Conservation (phyloP, 176 grass and related monocot genomes). For the Ensete ventricosum region DNA sequence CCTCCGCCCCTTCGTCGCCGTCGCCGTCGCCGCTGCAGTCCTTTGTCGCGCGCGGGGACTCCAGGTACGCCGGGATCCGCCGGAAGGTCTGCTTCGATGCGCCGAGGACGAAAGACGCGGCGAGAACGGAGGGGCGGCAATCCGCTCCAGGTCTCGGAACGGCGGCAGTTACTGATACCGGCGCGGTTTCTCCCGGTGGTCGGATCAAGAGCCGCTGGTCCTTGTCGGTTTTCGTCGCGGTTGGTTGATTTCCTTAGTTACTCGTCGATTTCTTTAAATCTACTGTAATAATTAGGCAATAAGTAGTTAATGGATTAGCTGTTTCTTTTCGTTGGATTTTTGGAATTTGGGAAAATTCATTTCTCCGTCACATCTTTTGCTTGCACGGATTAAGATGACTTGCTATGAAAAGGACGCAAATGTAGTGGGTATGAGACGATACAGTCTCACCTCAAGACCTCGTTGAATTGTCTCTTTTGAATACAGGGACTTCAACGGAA, state of each 20-base stretch:
- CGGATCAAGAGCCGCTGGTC: slow-evolving; percentile 5
- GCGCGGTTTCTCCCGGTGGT: background rate
- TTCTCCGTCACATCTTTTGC: too few species aligned
- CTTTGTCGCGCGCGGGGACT: slow-evolving; percentile 28
- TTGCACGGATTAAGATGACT: too few species aligned
- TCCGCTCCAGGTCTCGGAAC: slow-evolving; percentile 12
- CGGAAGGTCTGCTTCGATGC: slow-evolving; percentile 14
- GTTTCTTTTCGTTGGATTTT: slow-evolving; percentile 2
- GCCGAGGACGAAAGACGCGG: background rate
- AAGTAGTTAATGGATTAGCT: background rate
- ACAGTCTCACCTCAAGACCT: too few species aligned
- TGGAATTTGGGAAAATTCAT: too few species aligned
- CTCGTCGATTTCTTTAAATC: background rate
- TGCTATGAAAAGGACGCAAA: too few species aligned
- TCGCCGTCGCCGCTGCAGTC: background rate
- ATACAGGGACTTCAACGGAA: too few species aligned
- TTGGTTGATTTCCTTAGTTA: background rate
- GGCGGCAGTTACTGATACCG: slow-evolving; percentile 2
- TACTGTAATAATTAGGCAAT: background rate
- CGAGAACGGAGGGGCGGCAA: slow-evolving; percentile 3
- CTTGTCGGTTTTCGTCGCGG: slow-evolving; percentile 5
- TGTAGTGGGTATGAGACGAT: too few species aligned
- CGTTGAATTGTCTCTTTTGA: too few species aligned
- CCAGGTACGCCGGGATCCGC: slow-evolving; percentile 42
- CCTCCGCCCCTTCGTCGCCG: slow-evolving; percentile 14